These are phyloP conservation scores for Hanseniaspora hatyaiensis DNA, from an alignment of 805 yeast species.

Conservation along the genomic window DNA sequence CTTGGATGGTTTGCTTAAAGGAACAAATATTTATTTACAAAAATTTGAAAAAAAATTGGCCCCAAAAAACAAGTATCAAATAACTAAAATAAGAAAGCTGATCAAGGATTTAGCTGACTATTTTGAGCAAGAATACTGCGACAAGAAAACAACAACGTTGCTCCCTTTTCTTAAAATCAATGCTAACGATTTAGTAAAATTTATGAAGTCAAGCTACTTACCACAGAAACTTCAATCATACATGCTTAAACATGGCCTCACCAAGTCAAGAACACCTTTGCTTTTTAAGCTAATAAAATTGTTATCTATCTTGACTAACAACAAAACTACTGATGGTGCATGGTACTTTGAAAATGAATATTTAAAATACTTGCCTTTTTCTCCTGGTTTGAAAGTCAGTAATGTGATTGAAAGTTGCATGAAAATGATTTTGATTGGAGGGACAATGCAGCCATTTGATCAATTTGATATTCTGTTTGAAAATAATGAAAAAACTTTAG, in stretches of 20 bases:
- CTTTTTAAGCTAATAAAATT: slow-evolving; percentile 58
- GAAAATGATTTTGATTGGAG: slow-evolving; percentile 79
- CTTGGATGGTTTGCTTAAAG: slow-evolving; percentile 34
- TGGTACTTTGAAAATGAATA: slow-evolving; percentile 42
- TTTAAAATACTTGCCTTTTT: slow-evolving; percentile 61
- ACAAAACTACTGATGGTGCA: slow-evolving; percentile 46
- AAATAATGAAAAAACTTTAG: slow-evolving; percentile 52
- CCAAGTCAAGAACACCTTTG: slow-evolving; percentile 32
- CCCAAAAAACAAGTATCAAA: slow-evolving; percentile 57
- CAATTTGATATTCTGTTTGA: slow-evolving; percentile 37
- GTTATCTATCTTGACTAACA: slow-evolving; percentile 29
- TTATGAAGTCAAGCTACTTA: slow-evolving; percentile 55
- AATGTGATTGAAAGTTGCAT: slow-evolving; percentile 52
- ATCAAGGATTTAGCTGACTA: slow-evolving; percentile 42
- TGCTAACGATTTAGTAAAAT: slow-evolving; percentile 52
- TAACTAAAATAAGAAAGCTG: slow-evolving; percentile 51
- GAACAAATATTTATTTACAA: slow-evolving; percentile 43
- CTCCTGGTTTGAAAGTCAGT: slow-evolving; percentile 61
- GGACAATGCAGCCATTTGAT: slow-evolving; percentile 84
- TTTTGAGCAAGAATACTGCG: slow-evolving; percentile 30
- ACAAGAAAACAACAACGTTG: slow-evolving; percentile 44
- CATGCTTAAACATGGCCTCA: slow-evolving; percentile 29
- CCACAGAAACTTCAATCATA: slow-evolving; percentile 76
- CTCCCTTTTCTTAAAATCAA: slow-evolving; percentile 53
- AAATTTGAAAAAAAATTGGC: slow-evolving; percentile 57